Conservation (phyloP, 352 stramenopile species). For the Globisporangium carolinianum region DNA sequence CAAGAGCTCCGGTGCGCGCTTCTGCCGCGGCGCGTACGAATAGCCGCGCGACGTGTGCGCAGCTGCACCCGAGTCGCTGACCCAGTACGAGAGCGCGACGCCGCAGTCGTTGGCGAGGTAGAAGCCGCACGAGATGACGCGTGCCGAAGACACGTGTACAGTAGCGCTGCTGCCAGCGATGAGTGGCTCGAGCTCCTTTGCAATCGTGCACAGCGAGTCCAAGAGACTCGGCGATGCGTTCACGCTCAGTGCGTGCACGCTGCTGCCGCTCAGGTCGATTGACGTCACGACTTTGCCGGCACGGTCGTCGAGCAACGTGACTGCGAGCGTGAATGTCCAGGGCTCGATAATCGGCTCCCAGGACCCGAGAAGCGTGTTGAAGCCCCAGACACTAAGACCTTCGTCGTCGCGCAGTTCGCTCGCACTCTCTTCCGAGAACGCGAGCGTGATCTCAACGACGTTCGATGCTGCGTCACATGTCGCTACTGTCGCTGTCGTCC, state of each 20-base stretch:
- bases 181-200: constrained; percentile 52
- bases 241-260: constrained; percentile 51
- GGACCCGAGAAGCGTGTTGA: constrained; percentile 64
- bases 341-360: constrained; percentile 79
- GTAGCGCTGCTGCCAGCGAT: constrained; percentile 2
- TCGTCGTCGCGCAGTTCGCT: constrained; percentile 52
- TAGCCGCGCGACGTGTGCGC: constrained; percentile 37
- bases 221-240: constrained; percentile 68
- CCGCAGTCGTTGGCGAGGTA: constrained; percentile 74
- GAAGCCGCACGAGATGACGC: constrained; percentile 74
- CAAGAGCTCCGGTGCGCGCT: constrained; percentile 35
- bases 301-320: constrained; percentile 28
- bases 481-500: too few species aligned
- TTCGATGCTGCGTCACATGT: neutral
- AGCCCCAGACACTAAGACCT: constrained; percentile 70
- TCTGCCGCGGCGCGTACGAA: constrained; percentile 44
- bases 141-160: constrained; percentile 40
- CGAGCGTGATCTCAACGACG: constrained; percentile 20
- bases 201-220: constrained; percentile 49
- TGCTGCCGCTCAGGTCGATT: constrained; percentile 42
- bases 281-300: constrained; percentile 46
- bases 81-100: constrained; percentile 52
- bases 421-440: constrained; percentile 53
- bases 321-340: constrained; percentile 54
- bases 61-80: constrained; percentile 39